A percentile compares a stretch with the other conserved stretches of the same genome.
phyloP scores from a whole-genome alignment of 2,329 filamentous ascomycete genomes.

The Hymenoscyphus fraxineus region DNA sequence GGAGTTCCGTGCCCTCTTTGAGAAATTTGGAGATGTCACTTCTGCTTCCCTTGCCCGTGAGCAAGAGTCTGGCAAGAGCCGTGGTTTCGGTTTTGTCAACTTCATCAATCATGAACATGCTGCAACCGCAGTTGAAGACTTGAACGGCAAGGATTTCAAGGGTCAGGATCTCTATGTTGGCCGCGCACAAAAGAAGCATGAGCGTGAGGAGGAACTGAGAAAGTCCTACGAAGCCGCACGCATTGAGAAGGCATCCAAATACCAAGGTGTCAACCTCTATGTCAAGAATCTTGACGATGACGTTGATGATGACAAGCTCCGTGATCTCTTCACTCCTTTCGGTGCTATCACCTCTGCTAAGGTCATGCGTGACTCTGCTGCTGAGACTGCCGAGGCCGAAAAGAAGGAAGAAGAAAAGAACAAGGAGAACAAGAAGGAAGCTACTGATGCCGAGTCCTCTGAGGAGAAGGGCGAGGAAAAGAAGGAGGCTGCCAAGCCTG shows the following conservation, averaged over 20 bases:
- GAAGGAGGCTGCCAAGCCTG: constrained; percentile 53
- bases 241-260: constrained; percentile 97
- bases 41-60: constrained; percentile 92
- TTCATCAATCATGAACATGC: constrained; percentile 89
- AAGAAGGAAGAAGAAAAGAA: constrained; percentile 52
- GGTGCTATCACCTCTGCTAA: constrained; percentile 97
- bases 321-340: constrained; percentile 85
- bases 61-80: constrained; percentile 78
- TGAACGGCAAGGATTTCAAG: constrained; percentile 89
- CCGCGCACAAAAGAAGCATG: constrained; percentile 99
- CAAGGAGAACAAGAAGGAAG: constrained; percentile 46
- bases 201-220: constrained; percentile 98
- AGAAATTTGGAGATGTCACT: constrained; percentile 89
- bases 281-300: constrained; percentile 99
- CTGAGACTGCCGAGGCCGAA: constrained; percentile 44
- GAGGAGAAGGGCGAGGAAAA: constrained; percentile 46
- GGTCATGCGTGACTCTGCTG: constrained; percentile 89
- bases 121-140: constrained; percentile 78
- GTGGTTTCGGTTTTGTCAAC: constrained; percentile 95
- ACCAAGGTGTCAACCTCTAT: constrained; percentile 98
- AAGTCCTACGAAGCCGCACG: constrained; percentile 98
- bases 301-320: constrained; percentile 95
- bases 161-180: constrained; percentile 97
- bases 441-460: constrained; percentile 36
- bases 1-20: constrained; percentile 90